phyloP scores from a whole-genome alignment of 768 basidiomycete genomes.

The Serpula lacrymans region DNA sequence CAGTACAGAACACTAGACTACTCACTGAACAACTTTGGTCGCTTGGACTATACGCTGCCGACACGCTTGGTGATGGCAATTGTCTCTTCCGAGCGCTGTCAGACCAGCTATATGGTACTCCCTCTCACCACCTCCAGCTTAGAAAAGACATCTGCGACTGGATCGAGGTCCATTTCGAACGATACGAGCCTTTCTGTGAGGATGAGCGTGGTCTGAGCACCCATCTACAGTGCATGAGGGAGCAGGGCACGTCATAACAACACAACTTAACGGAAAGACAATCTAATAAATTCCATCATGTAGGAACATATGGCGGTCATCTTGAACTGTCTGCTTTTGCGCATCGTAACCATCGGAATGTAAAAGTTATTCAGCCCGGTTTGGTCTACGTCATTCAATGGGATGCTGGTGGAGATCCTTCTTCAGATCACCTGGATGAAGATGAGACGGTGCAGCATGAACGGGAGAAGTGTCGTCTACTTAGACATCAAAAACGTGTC shows the following conservation, averaged over 20 bases:
- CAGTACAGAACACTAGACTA: slow-evolving; percentile 58
- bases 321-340: slow-evolving; percentile 93
- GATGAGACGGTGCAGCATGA: slow-evolving; percentile 30
- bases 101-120: slow-evolving; percentile 82
- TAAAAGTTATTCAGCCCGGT: slow-evolving; percentile 92
- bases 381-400: slow-evolving; percentile 89
- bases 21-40: slow-evolving; percentile 72
- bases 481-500: slow-evolving; percentile 36
- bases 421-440: slow-evolving; percentile 22
- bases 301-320: slow-evolving; percentile 89
- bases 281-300: slow-evolving; percentile 5
- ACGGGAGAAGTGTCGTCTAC: slow-evolving; percentile 42
- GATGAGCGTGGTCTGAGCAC: slow-evolving; percentile 72
- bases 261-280: too few species aligned
- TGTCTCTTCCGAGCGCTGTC: slow-evolving; percentile 90
- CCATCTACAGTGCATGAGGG: slow-evolving; percentile 75
- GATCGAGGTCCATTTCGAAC: slow-evolving; percentile 63
- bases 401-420: slow-evolving; percentile 52
- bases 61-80: slow-evolving; percentile 87
- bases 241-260: slow-evolving; percentile 69
- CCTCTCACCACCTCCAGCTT: slow-evolving; percentile 63
- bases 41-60: slow-evolving; percentile 82
- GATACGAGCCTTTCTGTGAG: slow-evolving; percentile 88
- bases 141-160: slow-evolving; percentile 80
- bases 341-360: slow-evolving; percentile 69